These are phyloP conservation scores for Schwanniomyces polymorphus DNA, from an alignment of 805 yeast genomes.

Conservation along the genomic window DNA sequence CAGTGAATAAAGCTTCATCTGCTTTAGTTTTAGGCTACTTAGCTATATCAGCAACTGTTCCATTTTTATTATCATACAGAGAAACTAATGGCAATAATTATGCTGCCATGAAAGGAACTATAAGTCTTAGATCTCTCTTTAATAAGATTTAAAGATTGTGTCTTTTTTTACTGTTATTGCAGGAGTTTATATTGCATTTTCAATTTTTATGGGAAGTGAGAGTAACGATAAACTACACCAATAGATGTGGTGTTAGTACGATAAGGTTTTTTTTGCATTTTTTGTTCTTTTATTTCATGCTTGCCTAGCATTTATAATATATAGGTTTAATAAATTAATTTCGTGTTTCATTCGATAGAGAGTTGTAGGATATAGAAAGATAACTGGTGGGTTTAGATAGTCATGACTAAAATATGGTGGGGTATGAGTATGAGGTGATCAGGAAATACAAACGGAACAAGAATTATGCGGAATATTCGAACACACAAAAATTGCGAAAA, in stretches of 20 bases:
- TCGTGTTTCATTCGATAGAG: not conserved
- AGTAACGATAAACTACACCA: not conserved
- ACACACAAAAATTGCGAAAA: not conserved
- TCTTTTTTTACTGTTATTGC: not conserved
- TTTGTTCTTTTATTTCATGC: not conserved
- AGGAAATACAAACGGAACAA: not conserved
- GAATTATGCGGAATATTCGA: not conserved
- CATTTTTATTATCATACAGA: slow-evolving; percentile 40
- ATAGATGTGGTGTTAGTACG: not conserved
- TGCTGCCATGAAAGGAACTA: slow-evolving; percentile 31
- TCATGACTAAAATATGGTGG: not conserved
- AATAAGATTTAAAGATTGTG: slow-evolving; percentile 25
- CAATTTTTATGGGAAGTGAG: not conserved
- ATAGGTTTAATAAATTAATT: not conserved
- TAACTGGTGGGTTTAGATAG: too few species aligned
- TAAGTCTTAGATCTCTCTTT: slow-evolving; percentile 35
- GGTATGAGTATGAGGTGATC: not conserved
- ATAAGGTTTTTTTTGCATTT: not conserved
- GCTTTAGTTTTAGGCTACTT: slow-evolving; percentile 37
- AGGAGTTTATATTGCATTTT: not conserved
- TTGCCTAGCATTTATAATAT: not conserved
- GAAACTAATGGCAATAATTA: slow-evolving; percentile 23
- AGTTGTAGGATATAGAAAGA: not conserved
- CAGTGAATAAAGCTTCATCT: slow-evolving; percentile 15
- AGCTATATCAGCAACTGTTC: slow-evolving; percentile 38